Base-by-base conservation (phyloP, 2,329 filamentous ascomycete genomes). In the Grosmannia serpens region DNA sequence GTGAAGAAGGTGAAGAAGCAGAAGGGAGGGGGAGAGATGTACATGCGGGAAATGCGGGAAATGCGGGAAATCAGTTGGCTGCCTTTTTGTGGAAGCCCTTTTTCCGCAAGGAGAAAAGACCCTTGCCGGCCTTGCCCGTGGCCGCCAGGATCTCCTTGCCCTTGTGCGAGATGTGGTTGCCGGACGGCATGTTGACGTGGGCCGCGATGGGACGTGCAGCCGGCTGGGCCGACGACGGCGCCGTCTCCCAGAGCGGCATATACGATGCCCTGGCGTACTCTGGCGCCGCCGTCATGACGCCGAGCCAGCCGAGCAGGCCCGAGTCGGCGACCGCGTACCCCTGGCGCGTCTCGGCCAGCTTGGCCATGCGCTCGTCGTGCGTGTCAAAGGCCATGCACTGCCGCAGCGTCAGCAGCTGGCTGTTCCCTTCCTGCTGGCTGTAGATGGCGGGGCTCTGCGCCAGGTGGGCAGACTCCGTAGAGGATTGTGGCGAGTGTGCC, bases 81-180 rank as follows among this genome's bases (percentile, higher is more conserved):
- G 58, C 51, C 61, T 64, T 64, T 53, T 61, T 61, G 57, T 61
- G 60, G 70, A 96, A 84, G 72, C 89, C 92, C 74, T 82, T 92
- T 74, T 88, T 92, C 65, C 91, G 89, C 75, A 95, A 95, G 64
- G 88, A 90, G 70, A 96, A 86, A 63, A 96, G 73, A 56, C 91
- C 92, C 75, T 96, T 96, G 54, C 91, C 91, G 60, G 90, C 89
- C 69, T 89, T 91, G 57, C 89, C 90, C 58, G 91, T 91, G 26
- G 87, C 86, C 64, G 94, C 88, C 68, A 96, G 79, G 31, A 96
- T 75, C 66, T 95, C 91, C 74, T 96, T 96, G 70, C 91, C 86
- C 75, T 91, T 92, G 46, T 85, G 81, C 65, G 89, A 87, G 69
- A 91, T 82, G 67, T 87, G 83, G 63, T 81, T 77, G 61, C 80